A percentile compares a stretch with the other conserved stretches of the same genome.
Evolutionary conservation across 306 rosid genomes (phyloP).

Genomic region (Elaeagnus macrophylla): DNA sequence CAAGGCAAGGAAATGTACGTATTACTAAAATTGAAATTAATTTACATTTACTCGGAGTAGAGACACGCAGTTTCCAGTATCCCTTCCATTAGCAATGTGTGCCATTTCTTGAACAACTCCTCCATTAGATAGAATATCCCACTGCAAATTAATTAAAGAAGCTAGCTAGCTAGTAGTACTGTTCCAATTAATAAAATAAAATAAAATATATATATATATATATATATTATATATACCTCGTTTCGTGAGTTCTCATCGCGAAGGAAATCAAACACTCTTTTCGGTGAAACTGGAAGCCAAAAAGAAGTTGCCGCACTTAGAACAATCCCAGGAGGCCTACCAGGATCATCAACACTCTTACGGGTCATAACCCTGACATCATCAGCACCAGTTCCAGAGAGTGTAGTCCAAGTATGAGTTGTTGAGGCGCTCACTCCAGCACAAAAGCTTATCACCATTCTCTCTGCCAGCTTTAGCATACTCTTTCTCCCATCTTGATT

Average conservation of each 20-base stretch:
- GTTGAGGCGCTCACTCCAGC: slow-evolving; percentile 97
- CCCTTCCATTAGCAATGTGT: slow-evolving; percentile 85
- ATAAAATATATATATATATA: neutral
- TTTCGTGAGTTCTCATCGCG: slow-evolving; percentile 83
- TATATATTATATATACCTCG: no score
- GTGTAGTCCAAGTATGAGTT: slow-evolving; percentile 88
- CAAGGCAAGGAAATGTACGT: no score
- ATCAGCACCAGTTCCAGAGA: slow-evolving; percentile 85
- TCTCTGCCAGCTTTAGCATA: slow-evolving; percentile 88
- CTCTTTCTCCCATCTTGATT: slow-evolving; percentile 95
- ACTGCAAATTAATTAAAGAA: slow-evolving; percentile 47
- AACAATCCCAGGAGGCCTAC: slow-evolving; percentile 91
- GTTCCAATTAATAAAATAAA: neutral
- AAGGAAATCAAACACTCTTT: slow-evolving; percentile 76
- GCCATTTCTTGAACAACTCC: slow-evolving; percentile 97
- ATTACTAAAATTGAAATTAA: neutral
- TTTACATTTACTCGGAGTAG: slow-evolving; percentile 77
- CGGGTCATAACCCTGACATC: slow-evolving; percentile 95
- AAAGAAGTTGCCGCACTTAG: slow-evolving; percentile 94
- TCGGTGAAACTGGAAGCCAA: slow-evolving; percentile 91
- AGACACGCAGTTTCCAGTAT: slow-evolving; percentile 84
- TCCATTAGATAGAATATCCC: slow-evolving; percentile 96
- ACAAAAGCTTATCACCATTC: slow-evolving; percentile 94
- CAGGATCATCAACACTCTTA: slow-evolving; percentile 91
- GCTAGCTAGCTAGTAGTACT: neutral